Evolutionary conservation across 805 yeast species (phyloP), one percentile per base, ranked within the genome.

Genomic region (Ogataea sp.): DNA sequence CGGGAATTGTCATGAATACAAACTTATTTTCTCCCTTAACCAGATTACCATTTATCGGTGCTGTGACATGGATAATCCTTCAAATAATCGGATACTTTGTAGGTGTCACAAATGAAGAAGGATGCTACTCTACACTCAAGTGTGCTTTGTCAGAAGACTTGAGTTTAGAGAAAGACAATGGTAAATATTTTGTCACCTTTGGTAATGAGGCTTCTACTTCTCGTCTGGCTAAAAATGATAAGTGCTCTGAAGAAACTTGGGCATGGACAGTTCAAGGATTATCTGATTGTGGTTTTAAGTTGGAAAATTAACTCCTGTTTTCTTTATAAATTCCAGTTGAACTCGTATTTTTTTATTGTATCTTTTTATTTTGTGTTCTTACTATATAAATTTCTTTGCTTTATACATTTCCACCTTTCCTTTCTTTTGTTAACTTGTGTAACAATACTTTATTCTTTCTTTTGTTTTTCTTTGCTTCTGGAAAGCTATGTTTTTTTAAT

Each of bases 1-100:
- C 95, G 0, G 96, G 96, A 0, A 71, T 84, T 46, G 85, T 84
- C n/a, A 80, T 86, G 83, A 78, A 79, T 50, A 80, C 95, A 2
- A 80, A 81, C 47, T 57, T 82, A 35, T 83, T 82, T 54, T 67
- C 81, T 34, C 83, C 82, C 54, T 82, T 88, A 79, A 83, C 90
- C 2, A 62, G 86, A 40, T 62, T 82, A 14, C 94, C 95, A 0
- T 62, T 85, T 4, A 68, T 86, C n/a, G 95, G 96, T 1, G 68
- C 77, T 1, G 50, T 81, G 27, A 83, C 83, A 48, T 79, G 89
- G 86, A 59, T 81, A 30, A 57, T 75, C 9, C 83, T 84, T 55
- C 85, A 83, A 52, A 52, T 80, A 7, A 77, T 84, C 51, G 85
- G 84, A 1, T 74, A 62, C 47, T 57, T 82, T 33, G 72, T 82